Evolutionary conservation across 1,284 basidiomycete genomes (phyloP).

Genomic region (Malassezia globosa): DNA sequence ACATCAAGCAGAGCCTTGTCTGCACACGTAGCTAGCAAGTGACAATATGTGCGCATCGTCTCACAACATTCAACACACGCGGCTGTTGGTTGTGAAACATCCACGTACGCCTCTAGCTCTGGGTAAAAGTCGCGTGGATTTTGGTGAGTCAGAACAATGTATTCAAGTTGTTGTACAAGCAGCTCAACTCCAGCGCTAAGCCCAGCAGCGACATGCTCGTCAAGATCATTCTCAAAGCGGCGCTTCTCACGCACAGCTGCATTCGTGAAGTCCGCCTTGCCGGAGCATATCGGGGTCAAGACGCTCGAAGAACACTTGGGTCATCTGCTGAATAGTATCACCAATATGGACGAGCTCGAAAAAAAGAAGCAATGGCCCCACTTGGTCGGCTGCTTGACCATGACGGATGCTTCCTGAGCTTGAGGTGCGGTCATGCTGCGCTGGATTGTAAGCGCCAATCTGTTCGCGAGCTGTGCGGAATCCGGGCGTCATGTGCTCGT

Average conservation of each 20-base stretch:
- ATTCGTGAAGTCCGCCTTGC: conserved; percentile 79
- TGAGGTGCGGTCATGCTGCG: conserved; percentile 2
- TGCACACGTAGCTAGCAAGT: conserved; percentile 77
- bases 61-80: conserved; percentile 76
- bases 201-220: conserved; percentile 83
- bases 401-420: neutral
- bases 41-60: conserved; percentile 78
- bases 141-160: conserved; percentile 73
- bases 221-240: conserved; percentile 76
- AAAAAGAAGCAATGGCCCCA: conserved; percentile 86
- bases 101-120: conserved; percentile 43
- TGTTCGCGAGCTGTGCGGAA: conserved; percentile 60
- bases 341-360: conserved; percentile 95
- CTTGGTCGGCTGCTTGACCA: conserved; percentile 49
- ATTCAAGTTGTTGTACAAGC: conserved; percentile 93
- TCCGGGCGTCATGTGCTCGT: conserved; percentile 71
- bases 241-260: conserved; percentile 90
- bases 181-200: conserved; percentile 90
- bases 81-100: conserved; percentile 58
- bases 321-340: conserved; percentile 92
- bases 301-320: conserved; percentile 95
- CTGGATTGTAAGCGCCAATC: conserved; percentile 27
- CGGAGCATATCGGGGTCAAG: conserved; percentile 54
- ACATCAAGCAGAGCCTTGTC: conserved; percentile 92
- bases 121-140: conserved; percentile 81